phyloP scores from a whole-genome alignment of 2,329 filamentous ascomycete genomes.

The Ophiocordyceps camponoti-leonardi region DNA sequence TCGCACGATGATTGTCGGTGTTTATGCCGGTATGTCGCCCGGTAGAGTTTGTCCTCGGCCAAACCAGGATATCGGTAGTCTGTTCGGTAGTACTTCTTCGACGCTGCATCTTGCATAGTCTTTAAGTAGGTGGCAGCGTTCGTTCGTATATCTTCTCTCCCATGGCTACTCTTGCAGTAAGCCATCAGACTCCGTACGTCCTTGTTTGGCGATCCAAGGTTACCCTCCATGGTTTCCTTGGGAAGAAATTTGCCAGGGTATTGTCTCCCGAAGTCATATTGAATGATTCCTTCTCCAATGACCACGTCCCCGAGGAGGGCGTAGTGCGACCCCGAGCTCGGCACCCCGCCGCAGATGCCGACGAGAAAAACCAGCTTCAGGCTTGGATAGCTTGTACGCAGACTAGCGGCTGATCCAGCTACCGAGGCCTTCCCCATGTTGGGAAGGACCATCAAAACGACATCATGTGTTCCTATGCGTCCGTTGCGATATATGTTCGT shows the following conservation, averaged over 20 bases:
- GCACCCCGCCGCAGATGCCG: constrained; percentile 22
- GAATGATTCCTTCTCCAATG: constrained; percentile 11
- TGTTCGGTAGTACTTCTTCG: neutral
- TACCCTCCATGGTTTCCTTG: constrained; percentile 10
- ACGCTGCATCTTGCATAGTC: constrained; percentile 5
- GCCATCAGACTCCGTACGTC: constrained; percentile 12
- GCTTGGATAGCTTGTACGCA: constrained; percentile 15
- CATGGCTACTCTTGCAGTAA: constrained; percentile 5
- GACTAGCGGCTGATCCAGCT: constrained; percentile 7
- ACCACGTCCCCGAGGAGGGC: constrained; percentile 16
- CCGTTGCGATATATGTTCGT: constrained; percentile 13
- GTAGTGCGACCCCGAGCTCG: constrained; percentile 4
- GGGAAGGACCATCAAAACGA: constrained; percentile 12
- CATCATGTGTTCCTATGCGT: constrained; percentile 10
- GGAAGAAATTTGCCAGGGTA: constrained; percentile 8
- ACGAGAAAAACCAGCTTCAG: constrained; percentile 18
- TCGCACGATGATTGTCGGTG: constrained; percentile 6
- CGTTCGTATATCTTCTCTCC: constrained; percentile 2
- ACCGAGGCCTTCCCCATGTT: constrained; percentile 13
- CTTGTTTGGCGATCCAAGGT: constrained; percentile 9
- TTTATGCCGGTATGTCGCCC: constrained; percentile 10
- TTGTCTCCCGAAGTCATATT: constrained; percentile 12
- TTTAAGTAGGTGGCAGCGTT: constrained; percentile 3
- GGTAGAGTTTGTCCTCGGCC: constrained; percentile 11
- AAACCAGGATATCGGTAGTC: constrained; percentile 10